Percentiles rank a stretch among this genome's conserved stretches.
Conservation (phyloP, 148 eudicot species). For the Heliamphora exappendiculata region DNA sequence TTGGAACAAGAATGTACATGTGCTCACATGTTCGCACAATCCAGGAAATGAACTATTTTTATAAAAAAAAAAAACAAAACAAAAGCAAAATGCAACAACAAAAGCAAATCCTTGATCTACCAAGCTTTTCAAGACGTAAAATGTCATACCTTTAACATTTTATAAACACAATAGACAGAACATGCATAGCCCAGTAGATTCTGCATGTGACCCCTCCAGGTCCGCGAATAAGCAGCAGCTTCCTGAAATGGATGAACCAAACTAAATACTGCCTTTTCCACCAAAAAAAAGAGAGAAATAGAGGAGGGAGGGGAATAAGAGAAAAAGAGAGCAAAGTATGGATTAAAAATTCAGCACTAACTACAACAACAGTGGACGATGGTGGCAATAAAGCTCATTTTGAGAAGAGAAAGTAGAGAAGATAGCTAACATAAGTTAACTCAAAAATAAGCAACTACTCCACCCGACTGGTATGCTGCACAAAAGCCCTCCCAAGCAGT, state of each 20-base stretch:
- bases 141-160: slow-evolving; percentile 77
- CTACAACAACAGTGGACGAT: not conserved
- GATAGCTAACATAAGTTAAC: not conserved
- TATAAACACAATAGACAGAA: slow-evolving; percentile 91
- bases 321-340: too few relatives aligned
- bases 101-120: not conserved
- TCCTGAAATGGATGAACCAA: slow-evolving; percentile 45
- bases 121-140: not conserved
- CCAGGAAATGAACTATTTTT: too few relatives aligned
- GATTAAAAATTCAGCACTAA: not conserved
- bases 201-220: slow-evolving; percentile 99
- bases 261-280: not conserved
- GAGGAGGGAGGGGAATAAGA: not conserved
- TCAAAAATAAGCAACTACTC: not conserved
- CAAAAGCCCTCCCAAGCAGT: not conserved
- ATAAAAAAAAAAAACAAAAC: not conserved
- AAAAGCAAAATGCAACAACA: not conserved
- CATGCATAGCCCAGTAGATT: slow-evolving; percentile 92
- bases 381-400: slow-evolving; percentile 2
- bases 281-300: not conserved
- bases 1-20: not conserved
- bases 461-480: not conserved
- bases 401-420: not conserved
- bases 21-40: not conserved
- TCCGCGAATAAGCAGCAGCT: slow-evolving; percentile 96